Evolutionary conservation across 345 rosid genomes (phyloP), one percentile per base, ranked within the genome.

Genomic region (Gossypium longicalyx): DNA sequence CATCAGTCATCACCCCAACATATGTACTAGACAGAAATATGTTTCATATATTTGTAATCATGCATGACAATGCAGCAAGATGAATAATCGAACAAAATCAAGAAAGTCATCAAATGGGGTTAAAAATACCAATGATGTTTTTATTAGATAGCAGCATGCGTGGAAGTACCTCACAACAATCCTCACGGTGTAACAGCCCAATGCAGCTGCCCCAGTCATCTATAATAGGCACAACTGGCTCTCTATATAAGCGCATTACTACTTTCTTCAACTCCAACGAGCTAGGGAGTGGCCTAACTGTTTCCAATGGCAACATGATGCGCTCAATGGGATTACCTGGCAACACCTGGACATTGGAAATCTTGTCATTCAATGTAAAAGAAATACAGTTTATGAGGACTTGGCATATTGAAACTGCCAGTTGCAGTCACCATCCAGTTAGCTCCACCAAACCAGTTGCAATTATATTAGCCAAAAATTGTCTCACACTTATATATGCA

Each of bases 151-250:
- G 23, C 38, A 8, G 16, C 56, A 77, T 53, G 48, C 9, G 15
- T 29, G 60, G 13, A 62, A 77, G 41, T 73, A 90, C 94, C 86
- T 88, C 86, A 52, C 10, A 78, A 84, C 93, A 92, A 75, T 90
- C 94, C 76, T 88, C 89, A 12, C 89, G 86, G 77, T 92, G 90
- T 91, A 90, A 79, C 34, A 90, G 78, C 61, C 97, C 91, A n/a
- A 87, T 68, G 72, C 91, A 91, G 83, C 82, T 80, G 74, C 89
- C 93, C 85, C 90, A 67, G 16, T 89, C 93, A 70, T 92, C 91
- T 58, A 90, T 56, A 64, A 88, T 77, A 57, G 97, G 92, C 70
- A 92, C 89, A 74, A 85, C 89, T 49, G 81, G 74, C 43, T 86
- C 90, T 75, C 77, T 84, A 67, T 81, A 86, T 81, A 92, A 87